A percentile compares a stretch with the other conserved stretches of the same genome.
phyloP scores from a whole-genome alignment of 805 yeast genomes.

The Limtongia smithiae region DNA sequence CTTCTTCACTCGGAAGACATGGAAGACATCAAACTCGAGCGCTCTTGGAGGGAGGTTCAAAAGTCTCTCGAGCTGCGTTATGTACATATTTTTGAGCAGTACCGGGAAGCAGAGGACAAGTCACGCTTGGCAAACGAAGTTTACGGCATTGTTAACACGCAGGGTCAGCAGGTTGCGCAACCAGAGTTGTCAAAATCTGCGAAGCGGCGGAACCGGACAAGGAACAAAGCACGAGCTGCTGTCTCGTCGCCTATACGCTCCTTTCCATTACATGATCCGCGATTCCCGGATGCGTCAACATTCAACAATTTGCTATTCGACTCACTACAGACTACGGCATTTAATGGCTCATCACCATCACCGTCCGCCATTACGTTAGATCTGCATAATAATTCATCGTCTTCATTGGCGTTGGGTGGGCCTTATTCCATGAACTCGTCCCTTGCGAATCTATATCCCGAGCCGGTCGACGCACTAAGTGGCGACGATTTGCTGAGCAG shows the following conservation, averaged over 20 bases:
- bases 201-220: constrained; percentile 18
- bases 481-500: constrained; percentile 23
- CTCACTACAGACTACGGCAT: neutral
- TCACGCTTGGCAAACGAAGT: constrained; percentile 21
- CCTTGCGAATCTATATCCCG: constrained; percentile 4
- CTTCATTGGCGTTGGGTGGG: constrained; percentile 3
- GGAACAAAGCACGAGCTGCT: constrained; percentile 15
- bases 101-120: constrained; percentile 33
- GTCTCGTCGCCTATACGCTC: constrained; percentile 27
- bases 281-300: constrained; percentile 30
- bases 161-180: constrained; percentile 26
- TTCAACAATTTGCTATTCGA: constrained; percentile 23
- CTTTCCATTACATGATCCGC: constrained; percentile 29
- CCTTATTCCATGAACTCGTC: constrained; percentile 12
- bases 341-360: neutral
- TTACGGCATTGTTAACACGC: constrained; percentile 9
- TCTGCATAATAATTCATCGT: constrained; percentile 2
- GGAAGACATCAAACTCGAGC: constrained; percentile 33
- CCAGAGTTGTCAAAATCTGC: constrained; percentile 18
- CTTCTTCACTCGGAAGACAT: constrained; percentile 32
- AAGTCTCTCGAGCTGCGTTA: constrained; percentile 39
- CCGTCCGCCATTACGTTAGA: constrained; percentile 2
- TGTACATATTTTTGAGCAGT: constrained; percentile 36
- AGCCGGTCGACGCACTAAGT: constrained; percentile 7
- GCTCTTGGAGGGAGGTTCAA: constrained; percentile 38